A percentile compares a stretch with the other conserved stretches of the same genome.
phyloP scores from a whole-genome alignment of 352 stramenopile genomes.

The Globisporangium barbulae region DNA sequence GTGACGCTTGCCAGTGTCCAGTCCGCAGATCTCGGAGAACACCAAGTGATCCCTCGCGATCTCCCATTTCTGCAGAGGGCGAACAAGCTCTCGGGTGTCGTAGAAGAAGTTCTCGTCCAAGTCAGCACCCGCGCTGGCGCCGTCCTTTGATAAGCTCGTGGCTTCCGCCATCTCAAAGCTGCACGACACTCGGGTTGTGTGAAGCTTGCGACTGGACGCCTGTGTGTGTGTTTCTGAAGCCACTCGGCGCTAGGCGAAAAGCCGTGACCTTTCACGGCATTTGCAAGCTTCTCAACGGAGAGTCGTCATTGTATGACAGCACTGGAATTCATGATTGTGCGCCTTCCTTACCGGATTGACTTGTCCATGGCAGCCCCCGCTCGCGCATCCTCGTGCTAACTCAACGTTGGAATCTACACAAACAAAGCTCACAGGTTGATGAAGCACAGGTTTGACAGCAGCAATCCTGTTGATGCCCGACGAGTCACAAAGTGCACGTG shows the following conservation, averaged over 20 bases:
- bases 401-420: neutral
- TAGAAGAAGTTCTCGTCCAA: constrained; percentile 25
- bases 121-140: neutral
- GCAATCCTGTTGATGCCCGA: neutral
- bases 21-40: constrained; percentile 58
- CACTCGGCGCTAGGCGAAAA: neutral
- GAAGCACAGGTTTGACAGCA: neutral
- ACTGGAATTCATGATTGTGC: neutral
- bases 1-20: constrained; percentile 65
- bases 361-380: neutral
- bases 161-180: constrained; percentile 7
- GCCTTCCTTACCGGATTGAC: too few species aligned
- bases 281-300: neutral
- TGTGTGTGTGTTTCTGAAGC: neutral
- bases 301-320: neutral
- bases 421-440: neutral
- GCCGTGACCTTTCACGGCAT: constrained; percentile 13
- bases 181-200: neutral
- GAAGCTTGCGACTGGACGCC: neutral
- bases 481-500: neutral
- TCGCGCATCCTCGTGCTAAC: neutral
- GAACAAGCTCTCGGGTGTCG: constrained; percentile 32
- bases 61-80: constrained; percentile 59
- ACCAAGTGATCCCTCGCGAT: constrained; percentile 71
- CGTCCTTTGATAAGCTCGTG: neutral